Evolutionary conservation across 2,329 filamentous ascomycete genomes (phyloP).

Genomic region (Hymenoscyphus albidus): DNA sequence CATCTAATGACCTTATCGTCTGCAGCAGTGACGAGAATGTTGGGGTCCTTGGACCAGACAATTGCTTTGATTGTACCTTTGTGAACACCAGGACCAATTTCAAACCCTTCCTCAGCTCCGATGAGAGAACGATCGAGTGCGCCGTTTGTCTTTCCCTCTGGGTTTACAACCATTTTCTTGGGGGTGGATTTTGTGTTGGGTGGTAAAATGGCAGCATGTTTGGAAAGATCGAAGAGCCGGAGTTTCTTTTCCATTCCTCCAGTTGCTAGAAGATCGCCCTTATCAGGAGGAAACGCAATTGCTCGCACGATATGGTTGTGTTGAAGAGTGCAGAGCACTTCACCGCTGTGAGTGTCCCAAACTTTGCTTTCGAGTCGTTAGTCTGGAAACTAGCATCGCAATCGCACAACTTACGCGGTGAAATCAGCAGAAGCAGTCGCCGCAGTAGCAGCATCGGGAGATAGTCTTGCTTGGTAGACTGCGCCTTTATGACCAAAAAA

Average conservation of each 20-base stretch:
- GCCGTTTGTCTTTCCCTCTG: constrained; percentile 33
- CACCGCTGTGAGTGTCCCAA: constrained; percentile 95
- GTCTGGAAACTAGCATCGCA: constrained; percentile 14
- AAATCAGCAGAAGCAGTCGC: constrained; percentile 96
- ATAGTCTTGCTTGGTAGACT: constrained; percentile 92
- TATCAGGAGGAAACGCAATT: constrained; percentile 80
- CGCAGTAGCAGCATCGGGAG: constrained; percentile 79
- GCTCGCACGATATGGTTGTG: constrained; percentile 95
- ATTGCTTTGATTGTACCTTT: constrained; percentile 91
- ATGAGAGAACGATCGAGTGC: constrained; percentile 43
- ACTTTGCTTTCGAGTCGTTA: constrained; percentile 65
- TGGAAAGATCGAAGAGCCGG: constrained; percentile 82
- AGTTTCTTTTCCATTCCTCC: constrained; percentile 96
- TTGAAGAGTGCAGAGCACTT: constrained; percentile 79
- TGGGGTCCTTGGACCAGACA: constrained; percentile 86
- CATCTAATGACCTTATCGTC: constrained; percentile 89
- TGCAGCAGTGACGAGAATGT: constrained; percentile 83
- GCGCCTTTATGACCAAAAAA: constrained; percentile 98
- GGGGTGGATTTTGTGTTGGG: constrained; percentile 16
- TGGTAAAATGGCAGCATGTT: constrained; percentile 37
- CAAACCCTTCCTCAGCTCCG: constrained; percentile 64
- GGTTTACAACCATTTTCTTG: constrained; percentile 14
- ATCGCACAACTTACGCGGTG: constrained; percentile 62
- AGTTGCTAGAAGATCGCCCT: constrained; percentile 81
- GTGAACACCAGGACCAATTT: constrained; percentile 83